phyloP scores from a whole-genome alignment of 2,329 filamentous ascomycete genomes.

The Pseudomassariella vexata region DNA sequence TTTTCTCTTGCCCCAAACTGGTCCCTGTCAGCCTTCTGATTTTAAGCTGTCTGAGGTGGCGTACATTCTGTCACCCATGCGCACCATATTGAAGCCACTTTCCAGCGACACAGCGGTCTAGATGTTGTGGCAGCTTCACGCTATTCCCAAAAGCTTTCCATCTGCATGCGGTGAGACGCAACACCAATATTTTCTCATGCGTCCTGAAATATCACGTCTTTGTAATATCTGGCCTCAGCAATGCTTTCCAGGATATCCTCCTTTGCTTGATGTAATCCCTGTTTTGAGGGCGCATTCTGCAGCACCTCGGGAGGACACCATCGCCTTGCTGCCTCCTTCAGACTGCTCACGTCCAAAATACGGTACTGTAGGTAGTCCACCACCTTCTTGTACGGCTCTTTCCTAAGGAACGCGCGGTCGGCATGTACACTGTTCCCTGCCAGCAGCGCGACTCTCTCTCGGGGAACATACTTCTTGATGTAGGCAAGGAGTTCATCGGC shows the following conservation, averaged over 20 bases:
- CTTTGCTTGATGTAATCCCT: slow-evolving; percentile 71
- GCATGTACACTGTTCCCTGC: slow-evolving; percentile 93
- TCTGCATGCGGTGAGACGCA: too few relatives aligned
- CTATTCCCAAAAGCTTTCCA: too few relatives aligned
- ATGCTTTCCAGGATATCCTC: slow-evolving; percentile 96
- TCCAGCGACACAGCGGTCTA: too few relatives aligned
- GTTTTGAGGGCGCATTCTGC: slow-evolving; percentile 63
- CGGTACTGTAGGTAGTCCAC: slow-evolving; percentile 80
- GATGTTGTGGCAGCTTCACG: too few relatives aligned
- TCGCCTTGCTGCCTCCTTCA: slow-evolving; percentile 83
- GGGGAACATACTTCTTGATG: slow-evolving; percentile 66
- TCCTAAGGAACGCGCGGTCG: slow-evolving; percentile 74
- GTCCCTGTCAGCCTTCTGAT: too few relatives aligned
- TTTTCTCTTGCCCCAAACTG: too few relatives aligned
- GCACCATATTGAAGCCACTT: too few relatives aligned
- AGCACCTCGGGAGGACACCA: slow-evolving; percentile 66
- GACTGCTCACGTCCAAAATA: slow-evolving; percentile 82
- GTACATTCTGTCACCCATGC: too few relatives aligned
- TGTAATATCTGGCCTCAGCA: slow-evolving; percentile 81
- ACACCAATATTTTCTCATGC: too few relatives aligned
- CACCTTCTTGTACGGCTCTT: slow-evolving; percentile 67
- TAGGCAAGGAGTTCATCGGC: slow-evolving; percentile 71
- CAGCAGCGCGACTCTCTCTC: slow-evolving; percentile 63
- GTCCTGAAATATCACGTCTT: slow-evolving; percentile 57
- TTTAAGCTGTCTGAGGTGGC: too few relatives aligned